A percentile compares a stretch with the other conserved stretches of the same genome.
These are phyloP conservation scores for Solanum sparsipilum DNA, from an alignment of 257 asterid species.

Conservation along the genomic window DNA sequence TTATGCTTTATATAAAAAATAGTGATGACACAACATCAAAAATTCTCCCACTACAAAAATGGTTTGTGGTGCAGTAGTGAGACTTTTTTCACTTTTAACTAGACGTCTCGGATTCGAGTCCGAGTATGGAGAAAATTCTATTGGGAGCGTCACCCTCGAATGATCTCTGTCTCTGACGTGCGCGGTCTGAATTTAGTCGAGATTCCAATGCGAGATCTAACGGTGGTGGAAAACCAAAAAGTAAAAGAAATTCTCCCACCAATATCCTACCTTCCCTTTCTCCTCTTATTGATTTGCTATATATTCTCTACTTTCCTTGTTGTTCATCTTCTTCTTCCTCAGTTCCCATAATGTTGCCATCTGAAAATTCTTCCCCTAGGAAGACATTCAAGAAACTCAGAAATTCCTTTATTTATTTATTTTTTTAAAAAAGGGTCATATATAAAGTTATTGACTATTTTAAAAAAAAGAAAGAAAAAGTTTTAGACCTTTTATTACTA, in stretches of 20 bases:
- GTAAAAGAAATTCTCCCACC: background rate
- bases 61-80: background rate
- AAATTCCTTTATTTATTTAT: background rate
- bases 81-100: background rate
- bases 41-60: background rate
- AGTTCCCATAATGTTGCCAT: background rate
- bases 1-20: background rate
- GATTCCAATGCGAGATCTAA: too few relatives aligned
- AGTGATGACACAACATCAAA: background rate
- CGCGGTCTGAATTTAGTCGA: fast-evolving
- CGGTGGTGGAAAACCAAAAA: background rate
- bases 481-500: background rate
- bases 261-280: background rate
- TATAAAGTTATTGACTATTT: background rate
- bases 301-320: background rate
- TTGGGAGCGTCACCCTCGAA: background rate
- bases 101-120: fast-evolving
- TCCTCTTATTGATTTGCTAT: background rate
- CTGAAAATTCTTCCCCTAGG: constrained; percentile 1
- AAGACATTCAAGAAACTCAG: constrained; percentile 4
- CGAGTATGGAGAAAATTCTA: too few relatives aligned
- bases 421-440: background rate
- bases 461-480: too few relatives aligned
- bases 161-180: too few relatives aligned
- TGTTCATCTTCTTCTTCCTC: background rate